These are phyloP conservation scores for Apiospora hydei DNA, from an alignment of 2,329 filamentous ascomycete species.

Conservation along the genomic window DNA sequence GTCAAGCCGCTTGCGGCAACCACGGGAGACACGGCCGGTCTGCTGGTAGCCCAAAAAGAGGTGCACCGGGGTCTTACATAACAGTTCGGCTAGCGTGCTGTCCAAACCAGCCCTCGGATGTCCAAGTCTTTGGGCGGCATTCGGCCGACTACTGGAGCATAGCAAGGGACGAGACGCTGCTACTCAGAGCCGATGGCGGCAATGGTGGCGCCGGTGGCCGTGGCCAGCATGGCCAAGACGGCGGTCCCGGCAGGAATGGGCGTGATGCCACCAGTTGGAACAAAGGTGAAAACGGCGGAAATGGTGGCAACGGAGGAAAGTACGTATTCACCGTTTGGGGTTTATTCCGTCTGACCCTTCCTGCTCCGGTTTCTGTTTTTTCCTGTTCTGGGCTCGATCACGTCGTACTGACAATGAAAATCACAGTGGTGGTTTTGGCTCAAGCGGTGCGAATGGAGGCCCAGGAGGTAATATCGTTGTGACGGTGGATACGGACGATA, in stretches of 20 bases:
- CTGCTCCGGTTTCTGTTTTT: no score
- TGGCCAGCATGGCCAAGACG: not conserved
- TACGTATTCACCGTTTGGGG: not conserved
- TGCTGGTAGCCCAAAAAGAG: not conserved
- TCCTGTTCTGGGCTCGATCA: no score
- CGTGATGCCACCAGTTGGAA: not conserved
- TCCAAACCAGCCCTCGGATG: not conserved
- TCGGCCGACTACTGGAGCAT: not conserved
- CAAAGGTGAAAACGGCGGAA: not conserved
- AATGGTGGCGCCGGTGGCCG: not conserved
- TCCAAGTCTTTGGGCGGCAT: not conserved
- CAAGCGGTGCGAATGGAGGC: not conserved
- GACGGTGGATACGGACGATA: not conserved
- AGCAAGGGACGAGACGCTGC: not conserved
- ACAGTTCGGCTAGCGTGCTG: not conserved
- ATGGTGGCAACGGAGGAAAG: not conserved
- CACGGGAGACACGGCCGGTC: not conserved
- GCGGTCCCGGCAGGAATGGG: not conserved
- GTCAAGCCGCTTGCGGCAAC: not conserved
- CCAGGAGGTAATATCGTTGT: not conserved
- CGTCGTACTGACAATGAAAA: not conserved
- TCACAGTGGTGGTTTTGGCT: not conserved
- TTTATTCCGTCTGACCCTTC: not conserved
- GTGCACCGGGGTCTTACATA: not conserved
- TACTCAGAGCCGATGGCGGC: not conserved